A percentile compares a stretch with the other conserved stretches of the same genome.
phyloP scores from a whole-genome alignment of 495 filamentous ascomycete species.

The Tuber melanosporum region DNA sequence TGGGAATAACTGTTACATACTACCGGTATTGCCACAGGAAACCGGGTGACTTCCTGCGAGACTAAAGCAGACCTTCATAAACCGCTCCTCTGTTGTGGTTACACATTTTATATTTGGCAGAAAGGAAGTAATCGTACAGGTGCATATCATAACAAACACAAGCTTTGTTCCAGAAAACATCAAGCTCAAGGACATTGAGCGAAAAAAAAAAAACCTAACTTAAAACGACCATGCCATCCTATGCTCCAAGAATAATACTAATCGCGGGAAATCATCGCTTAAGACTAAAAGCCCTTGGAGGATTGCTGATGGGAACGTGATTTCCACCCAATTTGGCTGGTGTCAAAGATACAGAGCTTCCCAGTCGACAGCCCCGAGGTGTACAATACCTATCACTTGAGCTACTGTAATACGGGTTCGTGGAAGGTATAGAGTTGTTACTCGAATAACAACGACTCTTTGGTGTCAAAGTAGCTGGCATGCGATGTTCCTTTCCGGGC shows the following conservation, averaged over 20 bases:
- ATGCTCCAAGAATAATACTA: background rate
- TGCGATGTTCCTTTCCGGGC: background rate
- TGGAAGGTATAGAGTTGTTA: background rate
- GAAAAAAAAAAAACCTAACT: background rate
- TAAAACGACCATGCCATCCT: background rate
- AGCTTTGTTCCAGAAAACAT: background rate
- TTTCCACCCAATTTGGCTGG: background rate
- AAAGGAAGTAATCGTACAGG: background rate
- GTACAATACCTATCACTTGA: background rate
- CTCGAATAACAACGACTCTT: background rate
- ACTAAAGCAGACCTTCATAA: background rate
- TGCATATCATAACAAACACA: background rate
- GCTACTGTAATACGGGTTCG: background rate
- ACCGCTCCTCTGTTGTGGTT: background rate
- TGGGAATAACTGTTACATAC: background rate
- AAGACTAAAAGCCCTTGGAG: background rate
- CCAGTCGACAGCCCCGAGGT: background rate
- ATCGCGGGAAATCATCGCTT: background rate
- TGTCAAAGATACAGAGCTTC: background rate
- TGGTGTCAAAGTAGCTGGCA: background rate
- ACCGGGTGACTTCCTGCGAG: background rate
- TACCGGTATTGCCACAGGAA: background rate
- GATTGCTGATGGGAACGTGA: background rate
- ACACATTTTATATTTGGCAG: background rate
- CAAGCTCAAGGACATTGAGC: background rate